phyloP scores from a whole-genome alignment of 352 stramenopile genomes.

The Thalassiosira mediterranea region DNA sequence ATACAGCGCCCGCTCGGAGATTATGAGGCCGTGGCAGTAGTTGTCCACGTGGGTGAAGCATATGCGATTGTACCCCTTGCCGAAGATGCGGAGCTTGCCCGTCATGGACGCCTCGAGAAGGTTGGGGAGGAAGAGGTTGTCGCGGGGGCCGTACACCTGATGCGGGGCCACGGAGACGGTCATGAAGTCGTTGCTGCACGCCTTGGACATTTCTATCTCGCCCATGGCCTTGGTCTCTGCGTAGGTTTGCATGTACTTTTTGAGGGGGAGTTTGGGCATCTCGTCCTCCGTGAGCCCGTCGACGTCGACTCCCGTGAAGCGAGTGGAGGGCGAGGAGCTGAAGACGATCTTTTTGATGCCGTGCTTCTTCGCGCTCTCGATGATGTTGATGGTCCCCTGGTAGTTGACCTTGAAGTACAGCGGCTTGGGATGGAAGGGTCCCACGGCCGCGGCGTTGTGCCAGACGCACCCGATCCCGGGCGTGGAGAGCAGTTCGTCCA shows the following conservation, averaged over 20 bases:
- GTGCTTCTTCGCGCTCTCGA: conserved; percentile 86
- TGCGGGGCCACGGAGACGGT: conserved; percentile 90
- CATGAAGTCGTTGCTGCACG: conserved; percentile 73
- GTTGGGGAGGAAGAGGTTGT: conserved; percentile 88
- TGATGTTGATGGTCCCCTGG: conserved; percentile 86
- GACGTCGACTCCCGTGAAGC: conserved; percentile 87
- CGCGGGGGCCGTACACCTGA: conserved; percentile 90
- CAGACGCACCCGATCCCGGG: conserved; percentile 85
- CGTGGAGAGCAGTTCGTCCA: conserved; percentile 72
- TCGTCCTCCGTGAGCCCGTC: conserved; percentile 84
- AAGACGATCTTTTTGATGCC: conserved; percentile 88
- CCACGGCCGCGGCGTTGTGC: conserved; percentile 89
- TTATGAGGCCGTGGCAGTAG: conserved; percentile 90
- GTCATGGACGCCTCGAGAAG: conserved; percentile 85
- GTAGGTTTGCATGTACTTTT: conserved; percentile 86
- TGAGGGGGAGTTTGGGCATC: conserved; percentile 72
- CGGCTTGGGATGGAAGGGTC: conserved; percentile 85
- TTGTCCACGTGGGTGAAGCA: conserved; percentile 91
- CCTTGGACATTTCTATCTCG: conserved; percentile 71
- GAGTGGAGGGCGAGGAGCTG: conserved; percentile 86
- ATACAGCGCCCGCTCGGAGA: conserved; percentile 79
- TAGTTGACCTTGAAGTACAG: conserved; percentile 89
- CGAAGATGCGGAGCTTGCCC: conserved; percentile 87
- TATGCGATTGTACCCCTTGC: conserved; percentile 85
- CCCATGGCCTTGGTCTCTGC: conserved; percentile 85